Percentiles rank a stretch among this genome's conserved stretches.
Evolutionary conservation across 108 stramenopile species (phyloP).

Genomic region (Nitzschia palea): DNA sequence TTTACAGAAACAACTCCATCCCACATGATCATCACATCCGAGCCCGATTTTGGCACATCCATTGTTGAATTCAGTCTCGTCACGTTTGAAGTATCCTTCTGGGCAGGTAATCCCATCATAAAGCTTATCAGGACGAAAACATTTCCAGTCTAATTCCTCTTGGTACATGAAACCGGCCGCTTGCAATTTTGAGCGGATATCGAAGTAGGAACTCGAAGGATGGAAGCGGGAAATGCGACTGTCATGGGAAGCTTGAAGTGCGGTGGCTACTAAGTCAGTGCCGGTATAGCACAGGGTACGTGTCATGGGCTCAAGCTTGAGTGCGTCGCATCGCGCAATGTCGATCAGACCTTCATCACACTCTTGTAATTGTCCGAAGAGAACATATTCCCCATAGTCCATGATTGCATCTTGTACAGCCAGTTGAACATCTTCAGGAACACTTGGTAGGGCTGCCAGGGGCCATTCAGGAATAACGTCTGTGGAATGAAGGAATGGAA

Average conservation of each 20-base stretch:
- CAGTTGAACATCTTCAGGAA: conserved; percentile 13
- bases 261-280: background rate
- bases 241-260: background rate
- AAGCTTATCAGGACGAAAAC: conserved; percentile 17
- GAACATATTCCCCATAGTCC: no score
- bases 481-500: conserved; percentile 32
- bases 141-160: conserved; percentile 4
- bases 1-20: conserved; percentile 22
- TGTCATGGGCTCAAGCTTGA: no score
- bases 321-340: conserved; percentile 3
- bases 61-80: background rate
- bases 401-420: conserved; percentile 34
- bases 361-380: no score
- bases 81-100: conserved; percentile 3
- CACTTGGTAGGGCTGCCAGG: conserved; percentile 28
- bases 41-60: conserved; percentile 9
- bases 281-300: conserved; percentile 4
- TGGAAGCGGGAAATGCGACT: conserved; percentile 24
- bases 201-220: conserved; percentile 24
- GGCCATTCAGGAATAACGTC: conserved; percentile 44
- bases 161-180: conserved; percentile 26
- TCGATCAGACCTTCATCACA: conserved; percentile 5
- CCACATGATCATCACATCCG: background rate
- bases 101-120: conserved; percentile 40
- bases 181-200: conserved; percentile 32